These are phyloP conservation scores for Cryptosporidium ryanae DNA, from an alignment of 169 alveolate genomes.

Conservation along the genomic window DNA sequence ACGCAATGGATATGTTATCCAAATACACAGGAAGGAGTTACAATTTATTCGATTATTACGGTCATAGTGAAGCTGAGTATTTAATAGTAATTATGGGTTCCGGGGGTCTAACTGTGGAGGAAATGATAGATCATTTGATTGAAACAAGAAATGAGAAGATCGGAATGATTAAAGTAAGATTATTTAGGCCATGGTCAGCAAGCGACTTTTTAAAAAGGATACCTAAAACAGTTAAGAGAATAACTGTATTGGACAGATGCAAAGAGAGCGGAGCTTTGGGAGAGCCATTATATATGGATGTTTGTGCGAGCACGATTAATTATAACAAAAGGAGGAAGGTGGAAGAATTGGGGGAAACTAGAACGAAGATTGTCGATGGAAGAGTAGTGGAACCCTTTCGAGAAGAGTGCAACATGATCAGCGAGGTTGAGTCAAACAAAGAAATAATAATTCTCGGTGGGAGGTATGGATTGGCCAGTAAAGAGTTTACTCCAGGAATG, in stretches of 20 bases:
- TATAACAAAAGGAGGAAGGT: slow-evolving; percentile 56
- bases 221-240: slow-evolving; percentile 75
- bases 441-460: slow-evolving; percentile 76
- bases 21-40: slow-evolving; percentile 77
- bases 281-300: slow-evolving; percentile 80
- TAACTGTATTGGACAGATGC: slow-evolving; percentile 78
- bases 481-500: slow-evolving; percentile 81
- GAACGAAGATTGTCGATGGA: slow-evolving; percentile 61
- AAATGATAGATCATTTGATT: slow-evolving; percentile 65
- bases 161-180: slow-evolving; percentile 79
- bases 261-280: slow-evolving; percentile 80
- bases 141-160: slow-evolving; percentile 60
- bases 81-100: slow-evolving; percentile 80
- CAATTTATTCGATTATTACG: slow-evolving; percentile 77
- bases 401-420: neutral
- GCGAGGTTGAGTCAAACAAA: neutral
- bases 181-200: slow-evolving; percentile 80
- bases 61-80: slow-evolving; percentile 76
- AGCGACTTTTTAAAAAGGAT: slow-evolving; percentile 76
- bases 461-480: slow-evolving; percentile 79
- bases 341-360: slow-evolving; percentile 76
- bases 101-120: slow-evolving; percentile 79
- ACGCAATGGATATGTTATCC: slow-evolving; percentile 75
- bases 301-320: slow-evolving; percentile 61
- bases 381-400: slow-evolving; percentile 8